Conservation (phyloP, 352 stramenopile genomes). For the Phytophthora litchii region DNA sequence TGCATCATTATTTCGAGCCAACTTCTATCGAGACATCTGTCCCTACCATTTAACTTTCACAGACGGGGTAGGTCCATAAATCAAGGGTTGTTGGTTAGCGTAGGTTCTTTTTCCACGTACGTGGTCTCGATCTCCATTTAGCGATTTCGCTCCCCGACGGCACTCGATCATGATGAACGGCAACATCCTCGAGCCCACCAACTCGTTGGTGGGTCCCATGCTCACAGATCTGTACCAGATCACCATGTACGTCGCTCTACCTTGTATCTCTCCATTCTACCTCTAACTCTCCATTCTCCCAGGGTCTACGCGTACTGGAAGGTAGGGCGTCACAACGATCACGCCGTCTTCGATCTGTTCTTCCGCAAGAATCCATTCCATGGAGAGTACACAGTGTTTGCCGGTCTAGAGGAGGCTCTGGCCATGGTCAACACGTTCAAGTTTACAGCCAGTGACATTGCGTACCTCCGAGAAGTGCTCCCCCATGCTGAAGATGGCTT, state of each 20-base stretch:
- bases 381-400: conserved; percentile 96
- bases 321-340: conserved; percentile 92
- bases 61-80: neutral
- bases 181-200: conserved; percentile 80
- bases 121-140: conserved; percentile 27
- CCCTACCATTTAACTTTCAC: neutral
- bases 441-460: conserved; percentile 94
- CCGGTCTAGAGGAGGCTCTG: conserved; percentile 91
- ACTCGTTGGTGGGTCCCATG: conserved; percentile 94
- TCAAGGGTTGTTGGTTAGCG: conserved; percentile 11
- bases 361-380: conserved; percentile 99
- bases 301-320: conserved; percentile 99
- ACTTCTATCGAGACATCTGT: neutral
- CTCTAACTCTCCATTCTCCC: conserved; percentile 5
- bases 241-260: conserved; percentile 66
- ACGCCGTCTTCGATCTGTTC: conserved; percentile 96
- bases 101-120: conserved; percentile 31
- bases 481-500: conserved; percentile 93
- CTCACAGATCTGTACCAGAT: conserved; percentile 99
- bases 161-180: conserved; percentile 29
- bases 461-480: conserved; percentile 91
- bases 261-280: neutral
- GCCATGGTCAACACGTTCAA: conserved; percentile 94
- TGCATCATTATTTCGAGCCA: neutral
- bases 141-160: conserved; percentile 10